Evolutionary conservation across 1,284 basidiomycete genomes (phyloP).

Genomic region (Leccinum angustisporum): DNA sequence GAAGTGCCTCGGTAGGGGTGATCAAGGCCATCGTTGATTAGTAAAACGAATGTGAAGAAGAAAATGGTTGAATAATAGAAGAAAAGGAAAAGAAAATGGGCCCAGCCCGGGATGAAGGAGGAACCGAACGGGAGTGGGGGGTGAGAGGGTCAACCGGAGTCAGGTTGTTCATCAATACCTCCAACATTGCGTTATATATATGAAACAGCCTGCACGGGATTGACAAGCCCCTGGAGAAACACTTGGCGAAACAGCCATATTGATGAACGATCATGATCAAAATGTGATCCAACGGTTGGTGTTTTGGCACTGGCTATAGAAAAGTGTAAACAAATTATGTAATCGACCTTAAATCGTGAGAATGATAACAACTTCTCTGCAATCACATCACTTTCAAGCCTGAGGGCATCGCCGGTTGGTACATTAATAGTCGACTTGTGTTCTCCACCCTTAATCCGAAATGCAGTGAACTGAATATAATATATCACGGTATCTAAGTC

Average conservation of each 20-base stretch:
- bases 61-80: neutral
- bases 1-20: constrained; percentile 32
- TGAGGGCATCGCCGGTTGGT: too few species aligned
- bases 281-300: constrained; percentile 1
- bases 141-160: constrained; percentile 15
- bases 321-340: too few species aligned
- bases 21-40: constrained; percentile 19
- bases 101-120: constrained; percentile 20
- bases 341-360: too few species aligned
- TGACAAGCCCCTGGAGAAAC: constrained; percentile 1
- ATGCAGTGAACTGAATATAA: neutral
- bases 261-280: constrained; percentile 4
- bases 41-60: constrained; percentile 2
- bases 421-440: too few species aligned
- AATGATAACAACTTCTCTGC: too few species aligned
- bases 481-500: neutral
- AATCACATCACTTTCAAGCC: too few species aligned
- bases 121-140: neutral
- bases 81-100: constrained; percentile 4
- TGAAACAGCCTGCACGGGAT: neutral
- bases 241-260: constrained; percentile 7
- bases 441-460: neutral
- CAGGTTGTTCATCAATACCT: neutral
- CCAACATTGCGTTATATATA: constrained; percentile 13
- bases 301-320: neutral